phyloP scores from a whole-genome alignment of 1,284 basidiomycete genomes.

The Schizophyllum amplum region DNA sequence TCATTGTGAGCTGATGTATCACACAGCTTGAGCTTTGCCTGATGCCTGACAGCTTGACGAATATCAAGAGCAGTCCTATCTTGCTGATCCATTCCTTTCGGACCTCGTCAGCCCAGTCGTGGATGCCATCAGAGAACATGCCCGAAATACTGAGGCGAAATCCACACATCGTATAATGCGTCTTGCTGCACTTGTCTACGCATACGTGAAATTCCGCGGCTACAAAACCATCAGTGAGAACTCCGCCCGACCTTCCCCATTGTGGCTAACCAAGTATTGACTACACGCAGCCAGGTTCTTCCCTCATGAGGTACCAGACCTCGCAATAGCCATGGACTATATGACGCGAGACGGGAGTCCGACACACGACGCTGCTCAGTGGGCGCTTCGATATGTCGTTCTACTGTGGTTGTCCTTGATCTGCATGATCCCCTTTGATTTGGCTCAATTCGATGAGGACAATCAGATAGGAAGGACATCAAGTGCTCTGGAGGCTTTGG shows the following conservation, averaged over 20 bases:
- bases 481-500: constrained; percentile 48
- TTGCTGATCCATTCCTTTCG: constrained; percentile 95
- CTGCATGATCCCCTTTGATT: constrained; percentile 89
- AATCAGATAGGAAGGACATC: constrained; percentile 41
- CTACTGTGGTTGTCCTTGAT: constrained; percentile 93
- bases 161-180: constrained; percentile 35
- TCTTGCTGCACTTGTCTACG: constrained; percentile 67
- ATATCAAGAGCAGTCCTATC: constrained; percentile 91
- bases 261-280: constrained; percentile 14
- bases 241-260: constrained; percentile 2
- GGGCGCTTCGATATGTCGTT: constrained; percentile 81
- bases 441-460: constrained; percentile 73
- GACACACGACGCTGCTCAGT: constrained; percentile 39
- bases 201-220: constrained; percentile 85
- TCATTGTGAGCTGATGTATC: constrained; percentile 30
- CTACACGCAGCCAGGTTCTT: constrained; percentile 73
- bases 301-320: constrained; percentile 81
- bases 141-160: constrained; percentile 22
- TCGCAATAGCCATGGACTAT: constrained; percentile 68
- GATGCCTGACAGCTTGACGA: constrained; percentile 57
- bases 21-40: neutral
- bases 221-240: constrained; percentile 86
- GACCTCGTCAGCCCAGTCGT: constrained; percentile 75
- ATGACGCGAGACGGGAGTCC: constrained; percentile 35
- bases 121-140: constrained; percentile 51